Base-by-base conservation (phyloP, 257 asterid species). In the Solanum lignicaule region DNA sequence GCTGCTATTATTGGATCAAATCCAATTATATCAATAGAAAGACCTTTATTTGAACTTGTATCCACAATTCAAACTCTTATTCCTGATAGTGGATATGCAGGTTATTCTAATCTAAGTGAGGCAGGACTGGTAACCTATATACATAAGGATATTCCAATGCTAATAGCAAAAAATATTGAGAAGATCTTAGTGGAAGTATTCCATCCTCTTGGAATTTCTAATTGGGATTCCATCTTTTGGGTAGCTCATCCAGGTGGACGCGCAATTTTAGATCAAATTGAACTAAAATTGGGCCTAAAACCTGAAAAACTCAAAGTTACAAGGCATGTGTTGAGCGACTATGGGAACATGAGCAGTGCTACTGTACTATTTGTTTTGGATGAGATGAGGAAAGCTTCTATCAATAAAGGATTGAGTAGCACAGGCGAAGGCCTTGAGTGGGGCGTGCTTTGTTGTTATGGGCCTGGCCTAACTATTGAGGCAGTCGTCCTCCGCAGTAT, bases 171-270 rank as follows among this genome's bases (percentile, higher is more conserved):
- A 31, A 31, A 88, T 81, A 88, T 85, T 13, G 86, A 76, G 38
- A 75, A 16, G 11, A 58, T 60, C 15, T 8, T 88, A 23, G 20
- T 9, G 5, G 83, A 18, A 55, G 86, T 14, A 38, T 88, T 88
- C 7, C 29, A 41, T 23, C 90, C 86, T 23, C 20, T 88, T 9
- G 90, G 81, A 4, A 88, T 88, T 33, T 75, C 60, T 3, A 75
- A 88, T 11, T 88, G 88, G 90, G 78, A 85, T 6, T 88, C 90
- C 3, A 60, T 88, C 2, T 88, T 78, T 18, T 88, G 88, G 90
- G 13, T 86, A 7, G 32, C 76, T n/a, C 90, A 88, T 25, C 66
- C 88, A 3, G 87, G 88, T 3, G 90, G 90, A 20, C 83, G 83
- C 0, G 75, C 86, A 4, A 88, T 88, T 36, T 25, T 85, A 15